Evolutionary conservation across 192 early-diverging fungal species (phyloP), one percentile per base, ranked within the genome.

Genomic region (Rhizoclosmatium globosum): DNA sequence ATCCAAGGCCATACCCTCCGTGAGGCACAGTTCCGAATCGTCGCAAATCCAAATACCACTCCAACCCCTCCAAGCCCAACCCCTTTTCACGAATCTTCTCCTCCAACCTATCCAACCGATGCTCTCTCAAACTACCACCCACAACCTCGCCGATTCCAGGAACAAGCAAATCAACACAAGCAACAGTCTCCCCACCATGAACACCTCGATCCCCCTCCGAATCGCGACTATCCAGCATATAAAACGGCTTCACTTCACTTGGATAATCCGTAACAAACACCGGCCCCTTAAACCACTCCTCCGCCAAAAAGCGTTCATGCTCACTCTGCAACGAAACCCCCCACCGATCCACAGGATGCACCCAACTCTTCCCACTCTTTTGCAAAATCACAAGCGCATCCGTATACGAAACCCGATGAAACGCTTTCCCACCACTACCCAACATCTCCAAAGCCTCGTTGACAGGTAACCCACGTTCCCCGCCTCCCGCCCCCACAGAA

Each of bases 251-350:
- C 43, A 94, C 57, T 6, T 17, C 7, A 1, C 84, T 81, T 4
- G 95, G 96, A 78, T 95, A 97, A 69, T 95, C 92, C n/a, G 94
- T 95, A 19, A 97, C 93, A 89, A 95, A 97, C 2, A 97, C 93
- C 1, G 96, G 96, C 6, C 81, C 83, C n/a, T 87, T 81, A 77
- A 84, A 92, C 60, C 91, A 84, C 13, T 71, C 80, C 0, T 91
- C 88, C 1, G 93, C 92, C 47, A 97, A 81, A 83, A 90, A 96
- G 71, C 91, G 90, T 79, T 97, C 96, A 82, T 97, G 96, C 71
- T 96, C 95, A 57, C 90, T 92, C 76, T 96, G 94, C 46, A 97
- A 78, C 3, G 87, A 84, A 9, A 81, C 81, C 3, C 95, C 95
- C 93, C 93, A 96, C 47, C n/a, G 21, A 42, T 83, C 84, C 0